Evolutionary conservation across 1,284 basidiomycete genomes (phyloP), one percentile per base, ranked within the genome.

Genomic region (Peniophora sp.): DNA sequence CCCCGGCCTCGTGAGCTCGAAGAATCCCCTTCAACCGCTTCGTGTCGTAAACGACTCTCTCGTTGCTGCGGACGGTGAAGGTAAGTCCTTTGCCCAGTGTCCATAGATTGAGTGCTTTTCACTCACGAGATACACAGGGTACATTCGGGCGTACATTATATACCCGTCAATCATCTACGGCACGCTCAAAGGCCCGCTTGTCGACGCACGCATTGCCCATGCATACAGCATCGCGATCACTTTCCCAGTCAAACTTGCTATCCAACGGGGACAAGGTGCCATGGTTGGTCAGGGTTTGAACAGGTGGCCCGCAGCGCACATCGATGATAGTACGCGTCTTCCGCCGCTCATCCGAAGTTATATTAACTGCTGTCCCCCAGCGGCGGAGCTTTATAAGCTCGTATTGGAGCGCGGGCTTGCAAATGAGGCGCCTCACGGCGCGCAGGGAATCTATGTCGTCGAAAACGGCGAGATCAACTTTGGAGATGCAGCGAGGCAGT

Each of bases 101-200:
- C 12, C 12, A 12, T 12, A 5, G 6, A 12, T 32, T 32, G 6
- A 6, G 27, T 16, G 10, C 27, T 22, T 17, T 38, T 5, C 24
- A 32, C 52, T n/a, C n/a, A 70, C 50, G 58, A 32, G 12, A 32
- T 32, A 12, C 35, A 32, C 53, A 68, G 77, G 70, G 6, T 70
- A 66, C 48, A 69, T 72, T 50, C 69, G 66, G 53, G 67, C 72
- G 3, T 73, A 74, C 56, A 73, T 79, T 47, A 60, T 79, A 49
- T 63, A 74, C 8, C 76, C 75, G 0, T 64, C 71, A 10, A 72
- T 70, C 0, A 72, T 79, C 41, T 79, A 73, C 48, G 77, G 77
- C 6, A 59, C 73, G 3, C 73, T 73, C 1, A 61, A 62, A 3
- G 72, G 73, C 9, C 59, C 67, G n/a, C 61, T 79, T 16, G 71